Evolutionary conservation across 164 flowering plant genomes (phyloP).

Genomic region (Aristolochia californica): DNA sequence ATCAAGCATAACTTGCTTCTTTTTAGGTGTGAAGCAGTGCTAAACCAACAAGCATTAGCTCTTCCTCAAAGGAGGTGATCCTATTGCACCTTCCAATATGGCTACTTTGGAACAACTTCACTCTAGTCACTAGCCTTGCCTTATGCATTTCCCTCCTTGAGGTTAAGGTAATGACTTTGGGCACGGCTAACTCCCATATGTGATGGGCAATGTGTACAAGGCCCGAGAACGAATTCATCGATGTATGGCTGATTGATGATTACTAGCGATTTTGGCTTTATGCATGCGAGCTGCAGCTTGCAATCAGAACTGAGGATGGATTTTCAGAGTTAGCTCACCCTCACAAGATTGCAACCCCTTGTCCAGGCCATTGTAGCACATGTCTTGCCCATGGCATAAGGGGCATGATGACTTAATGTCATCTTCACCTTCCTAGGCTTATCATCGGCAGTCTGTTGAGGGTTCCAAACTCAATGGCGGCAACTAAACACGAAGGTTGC

Average conservation of each 20-base stretch:
- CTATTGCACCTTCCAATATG: too few species aligned
- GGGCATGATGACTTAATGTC: neutral
- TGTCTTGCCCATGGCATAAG: conserved; percentile 1
- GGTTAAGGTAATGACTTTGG: neutral
- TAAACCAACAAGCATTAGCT: too few species aligned
- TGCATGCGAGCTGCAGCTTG: conserved; percentile 4
- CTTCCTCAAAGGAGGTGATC: too few species aligned
- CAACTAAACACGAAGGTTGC: neutral
- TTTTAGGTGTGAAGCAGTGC: too few species aligned
- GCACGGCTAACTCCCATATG: conserved; percentile 1
- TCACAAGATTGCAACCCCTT: conserved; percentile 2
- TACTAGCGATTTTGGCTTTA: conserved; percentile 5
- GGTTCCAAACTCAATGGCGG: too few species aligned
- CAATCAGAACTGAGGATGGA: conserved; percentile 2
- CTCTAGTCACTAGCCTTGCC: too few species aligned
- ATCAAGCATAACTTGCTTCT: too few species aligned
- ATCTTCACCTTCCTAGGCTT: neutral
- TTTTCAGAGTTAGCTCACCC: conserved; percentile 5
- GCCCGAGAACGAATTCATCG: conserved; percentile 4
- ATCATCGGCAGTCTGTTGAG: neutral
- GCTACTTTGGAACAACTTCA: too few species aligned
- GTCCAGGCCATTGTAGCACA: conserved; percentile 3
- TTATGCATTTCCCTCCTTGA: neutral
- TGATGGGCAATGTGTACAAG: conserved; percentile 4
- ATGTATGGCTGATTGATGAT: conserved; percentile 2